A percentile compares a stretch with the other conserved stretches of the same genome.
These are phyloP conservation scores for Cladobotryum mycophilum DNA, from an alignment of 2,329 filamentous ascomycete species.

Conservation along the genomic window DNA sequence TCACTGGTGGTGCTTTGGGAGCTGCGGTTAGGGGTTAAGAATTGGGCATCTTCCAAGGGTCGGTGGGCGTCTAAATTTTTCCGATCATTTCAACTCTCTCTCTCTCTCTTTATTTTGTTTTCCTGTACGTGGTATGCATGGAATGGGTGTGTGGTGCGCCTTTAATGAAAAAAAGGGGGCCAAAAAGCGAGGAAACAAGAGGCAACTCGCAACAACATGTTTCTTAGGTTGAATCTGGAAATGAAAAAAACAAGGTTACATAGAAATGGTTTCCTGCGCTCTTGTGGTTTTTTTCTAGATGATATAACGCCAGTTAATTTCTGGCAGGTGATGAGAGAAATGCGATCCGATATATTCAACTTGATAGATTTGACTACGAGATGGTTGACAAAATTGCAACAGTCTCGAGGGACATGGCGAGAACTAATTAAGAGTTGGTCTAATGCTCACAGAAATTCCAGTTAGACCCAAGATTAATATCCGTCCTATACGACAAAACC, in stretches of 20 bases:
- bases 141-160: constrained; percentile 22
- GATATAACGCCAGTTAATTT: too few relatives aligned
- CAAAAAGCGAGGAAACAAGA: constrained; percentile 24
- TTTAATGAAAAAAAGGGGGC: constrained; percentile 16
- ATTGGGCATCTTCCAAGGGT: constrained; percentile 9
- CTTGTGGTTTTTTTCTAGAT: too few relatives aligned
- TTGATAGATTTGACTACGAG: too few relatives aligned
- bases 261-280: constrained; percentile 14
- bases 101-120: constrained; percentile 4
- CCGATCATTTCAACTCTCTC: constrained; percentile 4
- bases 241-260: constrained; percentile 18
- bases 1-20: constrained; percentile 74
- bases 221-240: constrained; percentile 24
- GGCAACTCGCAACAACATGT: constrained; percentile 27
- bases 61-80: constrained; percentile 12
- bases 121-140: constrained; percentile 21
- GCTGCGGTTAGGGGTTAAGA: constrained; percentile 55
- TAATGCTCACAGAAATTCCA: constrained; percentile 22
- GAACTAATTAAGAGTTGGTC: not conserved
- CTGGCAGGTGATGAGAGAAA: not conserved
- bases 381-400: too few relatives aligned
- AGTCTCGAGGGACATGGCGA: too few relatives aligned
- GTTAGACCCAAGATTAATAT: not conserved
- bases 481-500: constrained; percentile 2
- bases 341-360: too few relatives aligned